A percentile compares a stretch with the other conserved stretches of the same genome.
These are phyloP conservation scores for Fusarium vanettenii DNA, from an alignment of 2,329 filamentous ascomycete genomes.

Conservation along the genomic window DNA sequence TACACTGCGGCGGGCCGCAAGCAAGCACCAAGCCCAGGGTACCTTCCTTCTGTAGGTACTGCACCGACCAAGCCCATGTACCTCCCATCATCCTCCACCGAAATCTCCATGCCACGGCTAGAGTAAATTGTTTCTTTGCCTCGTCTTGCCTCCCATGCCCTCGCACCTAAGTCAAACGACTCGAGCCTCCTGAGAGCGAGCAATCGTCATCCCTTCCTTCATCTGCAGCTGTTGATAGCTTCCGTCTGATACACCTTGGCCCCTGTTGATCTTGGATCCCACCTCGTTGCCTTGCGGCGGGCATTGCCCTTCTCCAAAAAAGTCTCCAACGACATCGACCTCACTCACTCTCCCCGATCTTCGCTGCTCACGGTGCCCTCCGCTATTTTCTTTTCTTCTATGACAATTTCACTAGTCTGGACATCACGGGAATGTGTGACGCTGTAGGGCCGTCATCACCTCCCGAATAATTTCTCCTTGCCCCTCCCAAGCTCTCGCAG, in stretches of 20 bases:
- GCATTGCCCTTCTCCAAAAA: conserved; percentile 4
- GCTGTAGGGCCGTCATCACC: conserved; percentile 20
- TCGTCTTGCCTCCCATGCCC: conserved; percentile 3
- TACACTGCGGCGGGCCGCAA: background rate
- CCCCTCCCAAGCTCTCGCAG: conserved; percentile 3
- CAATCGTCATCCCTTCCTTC: conserved; percentile 27
- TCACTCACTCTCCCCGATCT: background rate
- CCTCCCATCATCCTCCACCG: conserved; percentile 6
- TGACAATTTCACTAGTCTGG: background rate
- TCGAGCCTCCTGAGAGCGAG: background rate
- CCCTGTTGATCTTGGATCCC: conserved; percentile 26
- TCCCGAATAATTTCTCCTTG: conserved; percentile 14
- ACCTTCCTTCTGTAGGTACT: background rate
- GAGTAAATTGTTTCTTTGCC: conserved; percentile 2
- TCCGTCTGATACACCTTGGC: conserved; percentile 1
- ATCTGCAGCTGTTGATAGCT: conserved; percentile 11
- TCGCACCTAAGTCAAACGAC: background rate
- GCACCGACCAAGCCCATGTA: background rate
- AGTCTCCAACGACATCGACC: conserved; percentile 18
- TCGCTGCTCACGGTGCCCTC: background rate
- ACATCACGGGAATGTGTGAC: conserved; percentile 38
- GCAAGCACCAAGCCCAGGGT: background rate
- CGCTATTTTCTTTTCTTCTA: background rate
- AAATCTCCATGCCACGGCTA: conserved; percentile 9
- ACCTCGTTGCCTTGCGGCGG: background rate